A percentile compares a stretch with the other conserved stretches of the same genome.
Evolutionary conservation across 768 basidiomycete genomes (phyloP).

Genomic region (Termitomyces sp.): DNA sequence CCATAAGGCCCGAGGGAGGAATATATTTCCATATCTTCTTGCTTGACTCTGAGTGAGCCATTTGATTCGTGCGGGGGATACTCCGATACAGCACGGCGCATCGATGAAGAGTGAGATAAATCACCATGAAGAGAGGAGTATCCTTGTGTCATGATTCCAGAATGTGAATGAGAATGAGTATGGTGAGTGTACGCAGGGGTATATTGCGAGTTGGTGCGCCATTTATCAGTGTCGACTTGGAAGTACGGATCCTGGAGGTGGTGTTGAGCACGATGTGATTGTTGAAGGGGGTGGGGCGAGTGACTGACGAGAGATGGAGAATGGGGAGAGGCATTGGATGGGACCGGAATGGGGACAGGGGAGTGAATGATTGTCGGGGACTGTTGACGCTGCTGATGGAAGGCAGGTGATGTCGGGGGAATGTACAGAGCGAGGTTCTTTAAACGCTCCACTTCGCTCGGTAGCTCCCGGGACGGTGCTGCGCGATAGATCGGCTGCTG

Average conservation of each 20-base stretch:
- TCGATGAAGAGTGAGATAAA: slow-evolving; percentile 4
- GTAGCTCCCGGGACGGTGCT: slow-evolving; percentile 14
- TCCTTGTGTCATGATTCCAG: neutral
- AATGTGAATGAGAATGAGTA: slow-evolving; percentile 11
- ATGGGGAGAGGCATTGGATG: slow-evolving; percentile 18
- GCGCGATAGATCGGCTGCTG: slow-evolving; percentile 14
- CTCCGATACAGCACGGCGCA: slow-evolving; percentile 9
- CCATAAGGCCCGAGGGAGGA: slow-evolving; percentile 4
- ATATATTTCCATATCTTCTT: slow-evolving; percentile 13
- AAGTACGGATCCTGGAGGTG: slow-evolving; percentile 14
- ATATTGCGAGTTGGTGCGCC: slow-evolving; percentile 18
- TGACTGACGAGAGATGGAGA: slow-evolving; percentile 13
- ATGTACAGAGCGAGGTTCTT: slow-evolving; percentile 21
- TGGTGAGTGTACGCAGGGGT: slow-evolving; percentile 3
- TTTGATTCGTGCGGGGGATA: neutral
- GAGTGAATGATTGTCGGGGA: slow-evolving; percentile 23
- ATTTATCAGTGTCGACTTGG: slow-evolving; percentile 27
- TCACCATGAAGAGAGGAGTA: slow-evolving; percentile 4
- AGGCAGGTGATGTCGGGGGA: slow-evolving; percentile 9
- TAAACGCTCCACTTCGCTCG: slow-evolving; percentile 16
- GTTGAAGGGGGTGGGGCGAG: slow-evolving; percentile 9
- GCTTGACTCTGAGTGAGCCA: slow-evolving; percentile 6
- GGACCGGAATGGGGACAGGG: slow-evolving; percentile 20
- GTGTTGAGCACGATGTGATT: slow-evolving; percentile 9
- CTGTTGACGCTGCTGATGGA: slow-evolving; percentile 17